Base-by-base conservation (phyloP, 371 early-diverging fungal species). In the Actinomortierella wolfii region DNA sequence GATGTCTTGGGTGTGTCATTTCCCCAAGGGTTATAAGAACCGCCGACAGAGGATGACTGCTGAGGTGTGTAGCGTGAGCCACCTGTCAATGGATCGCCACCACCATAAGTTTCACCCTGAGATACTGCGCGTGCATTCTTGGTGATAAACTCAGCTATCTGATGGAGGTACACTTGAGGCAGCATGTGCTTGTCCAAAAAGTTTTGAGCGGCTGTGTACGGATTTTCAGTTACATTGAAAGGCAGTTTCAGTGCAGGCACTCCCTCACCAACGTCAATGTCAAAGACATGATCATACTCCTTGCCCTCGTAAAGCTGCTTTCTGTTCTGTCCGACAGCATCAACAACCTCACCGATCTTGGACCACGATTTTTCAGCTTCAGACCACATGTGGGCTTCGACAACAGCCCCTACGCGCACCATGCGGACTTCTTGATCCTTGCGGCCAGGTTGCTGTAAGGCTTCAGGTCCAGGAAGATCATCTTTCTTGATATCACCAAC, bases 251-350 rank as follows among this genome's bases (percentile, higher is more conserved):
- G 76, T 26, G 90, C 86, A 23, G 91, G 89, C 5, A 68, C 80
- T 3, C 90, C 90, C 23, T 91, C 92, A 15, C 89, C 90, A 18
- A 98, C 85, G 64, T 98, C 98, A 34, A 99, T 92, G 66, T 97
- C 97, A 82, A 99, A 99, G 9, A 99, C 96, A 76, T 93, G 96
- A 70, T 99, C 99, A 68, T 98, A 99, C 64, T 97, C 96, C 48
- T 86, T 82, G 46, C 98, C 98, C 9, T 89, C 84, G 71, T 86
- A 90, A 5, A 89, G 64, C 66, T 92, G 89, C 68, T 94, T 96
- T 34, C 86, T 76, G 13, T 83, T 75, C 1, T 83, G 79, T 0
- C 92, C 95, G 25, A 89, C 89, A 1, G 95, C 90, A 70, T 97
- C 96, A 0, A 96, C 96, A 1, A 99, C 97, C 42, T 94, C 92